Percentiles rank a stretch among this genome's conserved stretches.
Conservation (phyloP, 2,329 filamentous ascomycete species). For the Beauveria sp. region DNA sequence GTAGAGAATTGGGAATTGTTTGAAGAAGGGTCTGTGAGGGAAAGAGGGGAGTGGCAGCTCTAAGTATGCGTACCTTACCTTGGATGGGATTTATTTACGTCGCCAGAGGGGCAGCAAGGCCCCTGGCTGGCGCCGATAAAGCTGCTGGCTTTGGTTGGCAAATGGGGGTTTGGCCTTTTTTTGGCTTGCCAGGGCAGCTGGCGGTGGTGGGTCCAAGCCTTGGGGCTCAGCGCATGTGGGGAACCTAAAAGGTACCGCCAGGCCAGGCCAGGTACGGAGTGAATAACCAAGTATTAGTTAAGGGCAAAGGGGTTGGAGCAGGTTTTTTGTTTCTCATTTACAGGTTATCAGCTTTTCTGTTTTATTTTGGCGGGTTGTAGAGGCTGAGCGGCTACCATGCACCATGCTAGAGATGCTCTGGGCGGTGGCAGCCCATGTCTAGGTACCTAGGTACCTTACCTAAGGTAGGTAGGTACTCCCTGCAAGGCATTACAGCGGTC, state of each 20-base stretch:
- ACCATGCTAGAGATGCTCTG: too few relatives aligned
- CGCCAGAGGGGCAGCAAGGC: background rate
- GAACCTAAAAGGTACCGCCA: background rate
- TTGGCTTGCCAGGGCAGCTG: background rate
- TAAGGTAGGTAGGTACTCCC: background rate
- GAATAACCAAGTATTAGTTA: too few relatives aligned
- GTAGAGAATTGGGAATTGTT: background rate
- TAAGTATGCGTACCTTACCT: background rate
- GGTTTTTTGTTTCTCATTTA: too few relatives aligned
- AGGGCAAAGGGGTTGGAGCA: too few relatives aligned
- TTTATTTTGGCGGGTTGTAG: background rate
- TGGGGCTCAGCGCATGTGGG: conserved; percentile 2
- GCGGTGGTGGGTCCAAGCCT: conserved; percentile 6
- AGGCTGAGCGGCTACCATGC: background rate
- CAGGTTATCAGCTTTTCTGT: too few relatives aligned
- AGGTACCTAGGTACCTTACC: too few relatives aligned
- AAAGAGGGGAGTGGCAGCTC: conserved; percentile 6
- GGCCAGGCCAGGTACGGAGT: background rate
- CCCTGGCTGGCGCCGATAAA: background rate
- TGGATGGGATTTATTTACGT: background rate
- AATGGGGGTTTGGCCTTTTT: background rate
- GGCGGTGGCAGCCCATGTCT: too few relatives aligned
- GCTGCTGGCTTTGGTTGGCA: background rate
- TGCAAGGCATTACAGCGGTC: background rate
- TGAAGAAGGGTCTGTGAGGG: background rate